Evolutionary conservation across 495 filamentous ascomycete genomes (phyloP), one percentile per base, ranked within the genome.

Genomic region (Copromyces sp.): DNA sequence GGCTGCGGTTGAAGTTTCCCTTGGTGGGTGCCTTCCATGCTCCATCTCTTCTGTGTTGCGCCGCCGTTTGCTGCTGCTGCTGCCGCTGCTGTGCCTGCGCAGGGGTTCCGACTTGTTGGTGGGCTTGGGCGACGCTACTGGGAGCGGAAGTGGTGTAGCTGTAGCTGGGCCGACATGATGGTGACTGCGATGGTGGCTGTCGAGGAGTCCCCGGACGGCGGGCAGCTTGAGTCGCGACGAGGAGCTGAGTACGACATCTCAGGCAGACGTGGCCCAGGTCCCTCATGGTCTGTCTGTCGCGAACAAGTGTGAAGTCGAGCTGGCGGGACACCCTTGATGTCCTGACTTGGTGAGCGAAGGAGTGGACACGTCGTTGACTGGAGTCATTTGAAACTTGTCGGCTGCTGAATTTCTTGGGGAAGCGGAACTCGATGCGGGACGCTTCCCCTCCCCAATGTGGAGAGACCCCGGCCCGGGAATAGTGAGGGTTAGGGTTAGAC

Each of bases 231-330:
- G 72, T 32, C 5, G 75, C 69, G 68, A 70, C 72, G 37, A 75
- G 68, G 12, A 73, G 59, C 42, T 72, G 53, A 41, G 75, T 47
- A 20, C 75, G 76, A 68, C 79, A 81, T 42, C 75, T 73, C 40
- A 81, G 75, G 47, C 79, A 81, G 59, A 81, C 73, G 38, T 72
- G 71, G 11, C 72, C 75, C 35, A 80, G 73, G 59, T 78, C 77
- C 20, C 74, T 75, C 79, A 81, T 81, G 37, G 39, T 69, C 39
- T 65, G 20, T 37, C 3, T 65, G 20, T 37, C 3, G 59, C 32
- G 12, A 32, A 40, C 38, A 24, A 59, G 8, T 40, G 39, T 5
- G 20, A 59, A 59, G 45, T 11, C 41, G 41, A 42, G 6, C 17
- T 42, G 41, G 7, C 41, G 17, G 44, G 20, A 20, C 44, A 47